Evolutionary conservation across 805 yeast genomes (phyloP), one percentile per base, ranked within the genome.

Genomic region (Wickerhamia fluorescens): DNA sequence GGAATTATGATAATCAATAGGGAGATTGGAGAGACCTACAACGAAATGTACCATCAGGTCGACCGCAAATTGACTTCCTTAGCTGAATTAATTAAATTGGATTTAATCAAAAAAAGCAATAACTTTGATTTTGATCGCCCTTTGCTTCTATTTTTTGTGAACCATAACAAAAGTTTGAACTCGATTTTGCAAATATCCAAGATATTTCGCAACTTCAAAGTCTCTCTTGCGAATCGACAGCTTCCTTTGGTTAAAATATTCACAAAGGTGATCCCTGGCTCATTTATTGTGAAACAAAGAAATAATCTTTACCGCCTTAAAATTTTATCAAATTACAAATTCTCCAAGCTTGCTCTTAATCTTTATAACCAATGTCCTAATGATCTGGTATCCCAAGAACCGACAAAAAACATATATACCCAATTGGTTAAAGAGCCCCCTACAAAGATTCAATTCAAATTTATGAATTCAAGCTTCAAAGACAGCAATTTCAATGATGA

Each of bases 361-460:
- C 53, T 81, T 3, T 82, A 78, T 52, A 78, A 78, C 43, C 55
- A 66, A 25, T 61, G 82, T 34, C 78, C 78, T 2, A 44, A 53
- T 21, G 40, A 33, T 4, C 26, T 37, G 20, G 31, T 35, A n/a
- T 20, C 19, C 11, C 38, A 33, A 12, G 39, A 37, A 4, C 20
- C 35, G 15, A 33, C 40, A 6, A 41, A 28, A 14, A 27, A 24
- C 18, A 28, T 52, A 14, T 60, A 41, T 30, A 49, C 68, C 1
- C 57, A 56, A 16, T 40, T 63, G 15, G 59, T 57, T 12, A 50
- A 49, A 26, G 66, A 56, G 17, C 55, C 66, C n/a, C 61, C 66
- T 2, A 36, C 54, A 2, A 48, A 51, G 14, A 46, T 61, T 14
- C 53, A 53, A 20, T 61, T 61, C 44, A 58, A 58, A 32, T 53